phyloP scores from a whole-genome alignment of 2,329 filamentous ascomycete genomes.

The Aspergillus aculeatinus region DNA sequence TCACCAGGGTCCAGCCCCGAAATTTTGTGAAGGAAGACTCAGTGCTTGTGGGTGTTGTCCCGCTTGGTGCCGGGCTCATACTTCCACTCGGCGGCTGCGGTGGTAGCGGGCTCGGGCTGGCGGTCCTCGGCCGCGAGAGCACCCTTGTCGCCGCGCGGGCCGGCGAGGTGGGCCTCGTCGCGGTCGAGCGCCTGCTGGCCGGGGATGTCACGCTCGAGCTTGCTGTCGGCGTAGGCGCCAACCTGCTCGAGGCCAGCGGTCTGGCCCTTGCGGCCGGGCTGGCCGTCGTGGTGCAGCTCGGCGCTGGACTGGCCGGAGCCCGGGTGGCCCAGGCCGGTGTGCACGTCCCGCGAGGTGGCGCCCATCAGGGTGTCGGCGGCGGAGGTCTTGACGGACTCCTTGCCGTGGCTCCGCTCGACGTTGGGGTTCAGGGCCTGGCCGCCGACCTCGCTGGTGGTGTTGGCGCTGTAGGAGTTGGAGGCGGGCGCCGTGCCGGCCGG shows the following conservation, averaged over 20 bases:
- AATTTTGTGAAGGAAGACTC: not conserved
- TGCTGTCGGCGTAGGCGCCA: slow-evolving; percentile 31
- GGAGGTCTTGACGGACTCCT: slow-evolving; percentile 42
- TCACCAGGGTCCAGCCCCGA: slow-evolving; percentile 1
- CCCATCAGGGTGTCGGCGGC: slow-evolving; percentile 51
- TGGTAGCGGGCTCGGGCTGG: slow-evolving; percentile 32
- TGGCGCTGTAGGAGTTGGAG: slow-evolving; percentile 49
- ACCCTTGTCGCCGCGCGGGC: slow-evolving; percentile 29
- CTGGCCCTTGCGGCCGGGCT: slow-evolving; percentile 43
- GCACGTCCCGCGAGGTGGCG: slow-evolving; percentile 54
- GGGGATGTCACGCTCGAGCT: slow-evolving; percentile 24
- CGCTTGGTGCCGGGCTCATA: slow-evolving; percentile 30
- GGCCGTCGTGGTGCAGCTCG: slow-evolving; percentile 51
- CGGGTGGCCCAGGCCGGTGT: slow-evolving; percentile 56
- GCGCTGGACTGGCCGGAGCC: slow-evolving; percentile 48
- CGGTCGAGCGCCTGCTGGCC: slow-evolving; percentile 31
- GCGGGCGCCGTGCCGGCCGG: slow-evolving; percentile 64
- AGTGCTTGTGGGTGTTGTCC: slow-evolving; percentile 7
- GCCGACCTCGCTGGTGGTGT: slow-evolving; percentile 37
- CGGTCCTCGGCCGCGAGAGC: slow-evolving; percentile 31
- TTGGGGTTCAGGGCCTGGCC: slow-evolving; percentile 43
- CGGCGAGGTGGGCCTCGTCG: slow-evolving; percentile 22
- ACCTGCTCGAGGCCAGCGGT: slow-evolving; percentile 47
- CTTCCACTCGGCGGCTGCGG: slow-evolving; percentile 25
- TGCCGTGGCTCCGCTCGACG: slow-evolving; percentile 41